Conservation (phyloP, 495 filamentous ascomycete species). For the Melanomma pulvis-pyrius region DNA sequence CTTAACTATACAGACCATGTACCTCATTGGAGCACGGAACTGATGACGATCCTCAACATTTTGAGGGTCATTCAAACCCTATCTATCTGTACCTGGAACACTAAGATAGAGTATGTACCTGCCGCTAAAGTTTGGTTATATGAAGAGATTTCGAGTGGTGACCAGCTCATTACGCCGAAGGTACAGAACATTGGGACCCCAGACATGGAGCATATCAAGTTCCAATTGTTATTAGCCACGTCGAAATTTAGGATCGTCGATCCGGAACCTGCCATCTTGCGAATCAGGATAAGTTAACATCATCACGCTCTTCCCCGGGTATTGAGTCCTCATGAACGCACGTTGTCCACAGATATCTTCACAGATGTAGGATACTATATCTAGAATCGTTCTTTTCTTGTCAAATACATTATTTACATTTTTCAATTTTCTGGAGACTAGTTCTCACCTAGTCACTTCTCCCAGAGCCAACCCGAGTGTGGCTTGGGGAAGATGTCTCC, state of each 20-base stretch:
- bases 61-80: not conserved
- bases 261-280: not conserved
- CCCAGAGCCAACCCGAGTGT: not conserved
- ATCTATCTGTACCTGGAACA: not conserved
- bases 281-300: not conserved
- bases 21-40: not conserved
- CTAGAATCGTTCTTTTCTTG: not conserved
- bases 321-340: not conserved
- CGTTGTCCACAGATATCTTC: not conserved
- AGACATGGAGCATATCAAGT: not conserved
- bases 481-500: conserved; percentile 2
- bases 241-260: not conserved
- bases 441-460: not conserved
- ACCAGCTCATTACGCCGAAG: not conserved
- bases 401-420: not conserved
- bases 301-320: not conserved
- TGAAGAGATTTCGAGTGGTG: not conserved
- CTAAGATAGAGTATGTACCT: not conserved
- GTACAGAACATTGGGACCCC: not conserved
- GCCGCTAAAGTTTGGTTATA: not conserved
- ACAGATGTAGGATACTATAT: not conserved
- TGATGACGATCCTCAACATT: not conserved
- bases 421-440: not conserved
- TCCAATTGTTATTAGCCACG: not conserved
- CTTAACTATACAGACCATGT: not conserved